These are phyloP conservation scores for Backusella luteola DNA, from an alignment of 192 early-diverging fungal species.

Conservation along the genomic window DNA sequence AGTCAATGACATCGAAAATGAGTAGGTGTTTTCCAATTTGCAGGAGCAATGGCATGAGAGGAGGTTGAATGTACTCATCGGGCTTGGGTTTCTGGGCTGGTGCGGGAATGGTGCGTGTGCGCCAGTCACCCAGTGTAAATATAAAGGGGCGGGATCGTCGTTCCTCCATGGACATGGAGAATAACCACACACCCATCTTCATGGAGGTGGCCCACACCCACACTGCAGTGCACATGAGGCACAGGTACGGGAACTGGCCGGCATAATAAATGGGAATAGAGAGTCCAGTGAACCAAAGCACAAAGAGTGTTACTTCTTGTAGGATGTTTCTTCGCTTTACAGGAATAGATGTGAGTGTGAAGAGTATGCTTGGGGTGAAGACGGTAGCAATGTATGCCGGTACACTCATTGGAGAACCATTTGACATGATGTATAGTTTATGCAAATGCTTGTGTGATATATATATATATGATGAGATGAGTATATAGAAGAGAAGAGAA, in stretches of 20 bases:
- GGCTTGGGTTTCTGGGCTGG: neutral
- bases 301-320: neutral
- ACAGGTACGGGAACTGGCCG: constrained; percentile 12
- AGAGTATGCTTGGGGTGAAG: constrained; percentile 9
- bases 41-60: neutral
- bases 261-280: constrained; percentile 18
- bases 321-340: neutral
- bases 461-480: neutral
- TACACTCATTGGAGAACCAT: constrained; percentile 1
- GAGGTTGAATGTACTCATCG: neutral
- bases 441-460: neutral
- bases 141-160: neutral
- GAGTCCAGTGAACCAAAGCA: neutral
- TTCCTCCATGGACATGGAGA: constrained; percentile 15
- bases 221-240: neutral
- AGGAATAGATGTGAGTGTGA: constrained; percentile 3
- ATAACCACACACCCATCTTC: constrained; percentile 23
- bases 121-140: constrained; percentile 4
- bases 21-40: neutral
- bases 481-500: neutral
- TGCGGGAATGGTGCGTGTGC: neutral
- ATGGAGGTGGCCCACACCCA: constrained; percentile 14
- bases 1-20: neutral
- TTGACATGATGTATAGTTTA: neutral
- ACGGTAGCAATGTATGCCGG: neutral